phyloP scores from a whole-genome alignment of 2,329 filamentous ascomycete genomes.

The Paraphoma chrysanthemicola region DNA sequence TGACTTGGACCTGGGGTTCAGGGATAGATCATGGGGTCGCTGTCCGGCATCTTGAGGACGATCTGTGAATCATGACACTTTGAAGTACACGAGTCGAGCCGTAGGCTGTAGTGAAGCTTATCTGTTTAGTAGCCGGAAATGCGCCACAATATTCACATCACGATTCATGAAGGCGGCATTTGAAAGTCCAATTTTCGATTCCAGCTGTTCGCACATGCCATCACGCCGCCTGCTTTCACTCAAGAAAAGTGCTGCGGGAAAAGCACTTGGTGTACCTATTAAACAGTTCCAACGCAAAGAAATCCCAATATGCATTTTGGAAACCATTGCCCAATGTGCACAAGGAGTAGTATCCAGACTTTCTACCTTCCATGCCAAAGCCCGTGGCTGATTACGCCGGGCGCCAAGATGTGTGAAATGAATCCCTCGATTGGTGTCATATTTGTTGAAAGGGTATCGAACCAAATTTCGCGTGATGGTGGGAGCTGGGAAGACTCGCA shows the following conservation, averaged over 20 bases:
- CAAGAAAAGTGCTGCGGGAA: not conserved
- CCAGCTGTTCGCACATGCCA: not conserved
- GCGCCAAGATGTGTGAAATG: conserved; percentile 21
- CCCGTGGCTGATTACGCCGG: conserved; percentile 20
- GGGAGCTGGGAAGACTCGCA: not conserved
- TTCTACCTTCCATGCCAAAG: conserved; percentile 6
- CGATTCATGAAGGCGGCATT: not conserved
- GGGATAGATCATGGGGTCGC: too few species aligned
- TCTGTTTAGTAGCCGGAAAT: not conserved
- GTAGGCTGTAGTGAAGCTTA: too few species aligned
- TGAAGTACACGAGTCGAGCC: too few species aligned
- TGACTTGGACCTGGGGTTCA: not conserved
- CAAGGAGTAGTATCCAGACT: conserved; percentile 34
- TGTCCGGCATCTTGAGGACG: too few species aligned
- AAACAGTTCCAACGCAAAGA: conserved; percentile 3
- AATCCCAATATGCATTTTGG: conserved; percentile 9
- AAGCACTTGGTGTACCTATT: not conserved
- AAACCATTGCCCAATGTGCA: conserved; percentile 22
- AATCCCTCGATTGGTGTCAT: conserved; percentile 14
- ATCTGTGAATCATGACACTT: too few species aligned
- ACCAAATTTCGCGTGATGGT: not conserved
- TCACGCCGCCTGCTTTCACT: not conserved
- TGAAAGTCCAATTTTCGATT: not conserved
- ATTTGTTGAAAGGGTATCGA: conserved; percentile 1
- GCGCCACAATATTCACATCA: not conserved